Evolutionary conservation across 495 filamentous ascomycete genomes (phyloP), one percentile per base, ranked within the genome.

Genomic region (Xylaria flabelliformis): DNA sequence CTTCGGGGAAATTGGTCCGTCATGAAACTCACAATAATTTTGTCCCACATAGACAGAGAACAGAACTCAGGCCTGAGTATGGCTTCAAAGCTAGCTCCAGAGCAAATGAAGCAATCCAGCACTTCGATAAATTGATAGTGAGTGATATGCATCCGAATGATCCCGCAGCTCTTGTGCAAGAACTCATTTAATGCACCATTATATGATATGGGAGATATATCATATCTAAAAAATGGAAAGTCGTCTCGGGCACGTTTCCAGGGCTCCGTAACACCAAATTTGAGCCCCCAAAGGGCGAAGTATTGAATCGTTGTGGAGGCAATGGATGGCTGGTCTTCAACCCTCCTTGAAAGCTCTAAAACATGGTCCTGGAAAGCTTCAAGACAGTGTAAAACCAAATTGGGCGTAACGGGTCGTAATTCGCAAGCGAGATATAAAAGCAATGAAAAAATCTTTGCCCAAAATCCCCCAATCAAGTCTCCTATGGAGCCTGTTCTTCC

Each of bases 111-210:
- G 26, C 53, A 32, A 32, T 32, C 32, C 19, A 61, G 0, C 9
- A 21, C 24, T 17, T 7, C 24, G 1, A 61, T 39, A 7, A 4
- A 61, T 39, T 12, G 32, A 39, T 39, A 17, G 19, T 61, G 32
- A 19, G 58, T 39, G 17, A 61, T 12, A 39, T 61, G 2, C 56
- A 19, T 21, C 32, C 32, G n/a, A 10, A 1, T 5, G 2, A 2
- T 1, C 7, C 0, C 0, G 19, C 10, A 9, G 29, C 15, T 29
- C 8, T 34, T 4, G 4, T 0, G 2, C 7, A 19, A n/a, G 12
- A 61, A 61, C 0, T 6, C 34, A 36, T 0, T 3, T 36, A 36
- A 36, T 6, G 7, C 34, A 36, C 4, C 34, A 36, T 6, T 8
- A n/a, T 3, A n/a, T 2, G 12, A 39, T 4, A 0, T 1, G 39